Conservation (phyloP, 2,329 filamentous ascomycete genomes). For the Ceratocystis cacaofunesta region DNA sequence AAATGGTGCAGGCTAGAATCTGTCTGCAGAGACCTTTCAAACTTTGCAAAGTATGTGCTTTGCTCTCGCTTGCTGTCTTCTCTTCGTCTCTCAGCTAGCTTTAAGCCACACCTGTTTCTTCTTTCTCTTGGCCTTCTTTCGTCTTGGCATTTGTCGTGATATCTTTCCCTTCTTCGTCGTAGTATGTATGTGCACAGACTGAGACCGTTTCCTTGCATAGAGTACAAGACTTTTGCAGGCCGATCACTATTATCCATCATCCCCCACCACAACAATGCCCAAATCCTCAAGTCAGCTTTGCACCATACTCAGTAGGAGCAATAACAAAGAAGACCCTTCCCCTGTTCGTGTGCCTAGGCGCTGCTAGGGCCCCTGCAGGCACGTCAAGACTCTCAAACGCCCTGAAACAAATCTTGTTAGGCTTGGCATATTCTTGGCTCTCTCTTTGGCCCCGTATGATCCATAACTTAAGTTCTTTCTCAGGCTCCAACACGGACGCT, state of each 20-base stretch:
- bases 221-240: not conserved
- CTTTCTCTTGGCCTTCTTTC: not conserved
- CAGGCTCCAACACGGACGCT: not conserved
- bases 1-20: no score
- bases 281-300: no score
- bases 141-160: not conserved
- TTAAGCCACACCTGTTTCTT: no score
- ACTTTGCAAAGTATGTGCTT: no score
- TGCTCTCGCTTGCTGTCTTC: not conserved
- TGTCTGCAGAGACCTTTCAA: no score
- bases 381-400: slow-evolving; percentile 13
- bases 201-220: not conserved
- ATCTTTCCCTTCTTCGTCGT: not conserved
- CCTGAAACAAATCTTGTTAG: slow-evolving; percentile 11
- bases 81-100: not conserved
- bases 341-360: no score
- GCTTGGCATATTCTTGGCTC: not conserved
- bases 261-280: no score
- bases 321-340: no score
- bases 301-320: no score
- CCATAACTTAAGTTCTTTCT: not conserved
- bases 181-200: not conserved
- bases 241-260: not conserved
- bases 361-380: not conserved
- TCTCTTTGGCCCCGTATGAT: slow-evolving; percentile 1